Base-by-base conservation (phyloP, 805 yeast species). In the Vanderwaltozyma polyspora region DNA sequence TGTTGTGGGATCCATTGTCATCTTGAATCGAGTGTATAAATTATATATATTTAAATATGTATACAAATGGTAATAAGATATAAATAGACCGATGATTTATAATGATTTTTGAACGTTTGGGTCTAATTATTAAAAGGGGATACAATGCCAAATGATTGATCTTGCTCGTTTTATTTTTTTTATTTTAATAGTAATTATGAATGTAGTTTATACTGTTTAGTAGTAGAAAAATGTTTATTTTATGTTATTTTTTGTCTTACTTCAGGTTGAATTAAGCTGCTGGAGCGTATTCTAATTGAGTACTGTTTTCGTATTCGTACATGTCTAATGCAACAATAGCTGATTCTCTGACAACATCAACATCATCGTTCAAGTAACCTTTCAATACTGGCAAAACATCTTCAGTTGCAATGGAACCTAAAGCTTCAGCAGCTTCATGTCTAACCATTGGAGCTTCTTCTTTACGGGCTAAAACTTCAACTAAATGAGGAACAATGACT, bases 351-450 rank as follows among this genome's bases (percentile, higher is more conserved):
- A 91, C 99, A 26, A 91, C 98, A 37, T 68, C 73, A 48, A 83
- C 95, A 40, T 73, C 67, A 57, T 91, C 98, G 45, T 73, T 66
- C 49, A 87, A 70, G 58, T 82, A 82, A 29, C 76, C 65, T 57
- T 81, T 72, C 52, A 93, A 72, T 24, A 91, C 79, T 12, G 96
- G 95, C 44, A 89, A 68, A 25, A 89, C 94, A 39, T 89, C 96
- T 51, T 84, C 95, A 8, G 96, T 84, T 19, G 95, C 97, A 56
- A 91, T 91, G 19, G 94, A 74, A 19, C 98, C 98, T 49, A 93
- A 70, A 18, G 98, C 98, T 64, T 91, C 99, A 18, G 97, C 98
- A 38, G 97, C 98, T 65, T 91, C 99, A 57, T 91, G 99, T 64
- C 99, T 80, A 23, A 93, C 98, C 99, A 91, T 91, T 43, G 93